Base-by-base conservation (phyloP, 345 rosid species). In the Hibiscus tridactylites region DNA sequence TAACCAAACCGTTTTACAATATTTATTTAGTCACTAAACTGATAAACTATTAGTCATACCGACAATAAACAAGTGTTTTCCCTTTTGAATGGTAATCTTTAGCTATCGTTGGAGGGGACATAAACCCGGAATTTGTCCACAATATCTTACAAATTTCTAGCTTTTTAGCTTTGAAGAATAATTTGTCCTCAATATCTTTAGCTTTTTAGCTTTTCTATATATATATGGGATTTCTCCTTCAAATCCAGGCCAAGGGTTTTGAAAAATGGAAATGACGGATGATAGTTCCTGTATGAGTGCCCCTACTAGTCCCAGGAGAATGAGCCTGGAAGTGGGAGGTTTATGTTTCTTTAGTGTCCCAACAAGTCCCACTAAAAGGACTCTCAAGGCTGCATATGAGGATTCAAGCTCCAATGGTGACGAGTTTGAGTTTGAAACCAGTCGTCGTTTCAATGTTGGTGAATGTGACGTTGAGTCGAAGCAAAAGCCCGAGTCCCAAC, bases 381-480 rank as follows among this genome's bases (percentile, higher is more conserved):
- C 61, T 11, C 61, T 50, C 13, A 29, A 66, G 17, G n/a, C 50
- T 60, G 29, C 35, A 0, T 31, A 44, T 47, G 57, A 65, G 19
- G 71, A 49, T 49, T 49, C 64, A 13, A 71, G 67, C 66, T 61
- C 74, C 9, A 62, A 47, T 74, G 66, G 11, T 56, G 74, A 68
- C 2, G 81, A 78, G 10, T 83, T 85, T 4, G 87, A 81, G 63
- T 85, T 84, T 67, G 74, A 67, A 6, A 79, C 80, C 0, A 82
- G 83, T 13, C 79, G 72, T 33, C 72, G 73, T 63, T 70, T 76
- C 66, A 31, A 52, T 17, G 35, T 70, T 1, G 70, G 4, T 9
- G 65, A 60, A 4, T 29, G 31, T 52, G 70, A 65, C n/a, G 15
- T 11, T 19, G 67, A 29, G 35, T n/a, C 17, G 12, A 47, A 47